Base-by-base conservation (phyloP, 805 yeast genomes). In the Metschnikowia lunata region DNA sequence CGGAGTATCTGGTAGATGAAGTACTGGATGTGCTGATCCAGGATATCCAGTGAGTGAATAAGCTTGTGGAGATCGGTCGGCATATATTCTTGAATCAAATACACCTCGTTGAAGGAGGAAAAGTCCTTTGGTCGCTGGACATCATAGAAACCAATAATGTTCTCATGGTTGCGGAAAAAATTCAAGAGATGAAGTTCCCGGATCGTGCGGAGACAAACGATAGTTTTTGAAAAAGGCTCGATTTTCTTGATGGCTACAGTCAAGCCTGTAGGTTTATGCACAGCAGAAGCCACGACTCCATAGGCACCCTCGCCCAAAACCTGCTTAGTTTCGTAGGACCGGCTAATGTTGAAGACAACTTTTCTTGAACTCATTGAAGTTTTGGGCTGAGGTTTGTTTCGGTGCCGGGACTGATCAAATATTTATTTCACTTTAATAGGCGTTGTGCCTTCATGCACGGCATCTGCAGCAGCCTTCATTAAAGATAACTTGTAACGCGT, bases 281-380 rank as follows among this genome's bases (percentile, higher is more conserved):
- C 60, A 0, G 89, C 93, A 4, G 80, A 73, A 37, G 85, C 83
- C 6, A 86, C 95, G 2, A 84, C 75, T 0, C 95, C 93, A 53
- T 86, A 86, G 0, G 93, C 89, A 1, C 95, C 95, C 60, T 83
- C 87, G 5, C 95, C 95, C 6, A 86, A 66, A 5, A 83, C 67
- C 46, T 78, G 79, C 14, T 69, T 66, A 7, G 85, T 74, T 47
- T 78, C 78, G 58, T 80, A 85, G 51, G 77, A 79, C 37, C 77
- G 74, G 3, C 83, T 78, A 12, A 85, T 76, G 54, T 82, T 82
- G 63, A 83, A 85, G 2, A 80, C 74, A 26, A 47, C 50, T 36
- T 47, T 47, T 12, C 45, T 32, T 1, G 50, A 37, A 8, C 39
- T 40, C 41, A 39, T 36, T 31, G 15, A 12, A 11, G 11, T 7